Base-by-base conservation (phyloP, 768 basidiomycete genomes). In the Xerocomellus chrysenteron region DNA sequence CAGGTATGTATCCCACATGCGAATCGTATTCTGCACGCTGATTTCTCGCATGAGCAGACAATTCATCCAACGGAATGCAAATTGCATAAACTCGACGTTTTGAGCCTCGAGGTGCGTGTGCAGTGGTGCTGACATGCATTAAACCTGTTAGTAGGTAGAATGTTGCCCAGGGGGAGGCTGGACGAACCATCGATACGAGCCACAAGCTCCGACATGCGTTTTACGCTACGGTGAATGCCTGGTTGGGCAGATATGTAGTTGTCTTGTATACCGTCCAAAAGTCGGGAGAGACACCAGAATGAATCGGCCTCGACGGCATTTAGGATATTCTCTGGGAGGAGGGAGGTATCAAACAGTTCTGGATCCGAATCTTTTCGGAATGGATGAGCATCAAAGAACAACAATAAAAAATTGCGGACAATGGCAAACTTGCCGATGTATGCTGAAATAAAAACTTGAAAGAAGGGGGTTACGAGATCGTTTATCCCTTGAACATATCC, bases 61-160 rank as follows among this genome's bases (percentile, higher is more conserved):
- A 67, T 99, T 98, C 94, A 99, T 98, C 97, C 97, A 99, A 50
- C 97, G 83, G 75, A 99, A 99, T 39, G 97, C 96, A 65, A 99
- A 99, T 70, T 99, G 97, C 88, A 99, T 97, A 68, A 97, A 99
- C 76, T 98, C 95, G 63, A 99, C 94, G 65, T 90, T 92, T 73
- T 99, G 89, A 12, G 86, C 76, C 59, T 88, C 87, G 50, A 99
- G 80, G 74, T 99, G 97, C 8, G 83, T 76, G 5, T 87, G 81
- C n/a, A 99, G 81, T 2, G 94, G 92, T 19, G 88, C 93, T 96
- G 37, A 55, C 16, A 33, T 55, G 50, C 9, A 45, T 50, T 30
- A 35, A 30, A 36, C 6, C 30, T 17, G 33, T 60, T 11, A 51
- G 39, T 45, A 21, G 14, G 8, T 26, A n/a, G 17, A 17, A 24